Percentiles rank a stretch among this genome's conserved stretches.
Conservation (phyloP, 2,329 filamentous ascomycete species). For the Hypoxylon rubiginosum region DNA sequence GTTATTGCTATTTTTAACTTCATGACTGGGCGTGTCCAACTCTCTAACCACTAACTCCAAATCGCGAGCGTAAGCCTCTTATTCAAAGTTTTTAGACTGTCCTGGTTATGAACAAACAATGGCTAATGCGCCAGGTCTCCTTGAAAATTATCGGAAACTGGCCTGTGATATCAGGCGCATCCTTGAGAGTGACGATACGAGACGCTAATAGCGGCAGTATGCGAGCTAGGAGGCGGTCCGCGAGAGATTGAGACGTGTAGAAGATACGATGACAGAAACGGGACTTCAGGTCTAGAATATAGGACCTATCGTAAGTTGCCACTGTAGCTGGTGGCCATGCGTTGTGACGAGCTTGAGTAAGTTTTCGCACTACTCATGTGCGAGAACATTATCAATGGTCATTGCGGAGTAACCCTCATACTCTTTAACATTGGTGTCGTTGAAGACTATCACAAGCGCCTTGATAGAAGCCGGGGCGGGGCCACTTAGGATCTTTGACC, state of each 20-base stretch:
- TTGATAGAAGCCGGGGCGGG: slow-evolving; percentile 15
- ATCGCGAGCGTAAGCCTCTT: too few relatives aligned
- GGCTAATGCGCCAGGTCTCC: slow-evolving; percentile 34
- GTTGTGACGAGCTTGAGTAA: slow-evolving; percentile 25
- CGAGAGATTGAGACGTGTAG: slow-evolving; percentile 29
- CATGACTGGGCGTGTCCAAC: too few relatives aligned
- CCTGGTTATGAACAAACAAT: too few relatives aligned
- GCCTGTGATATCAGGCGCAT: slow-evolving; percentile 32
- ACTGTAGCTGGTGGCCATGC: slow-evolving; percentile 29
- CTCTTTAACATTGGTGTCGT: slow-evolving; percentile 21
- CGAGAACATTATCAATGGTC: slow-evolving; percentile 29
- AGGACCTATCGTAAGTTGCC: slow-evolving; percentile 24
- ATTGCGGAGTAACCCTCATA: slow-evolving; percentile 33
- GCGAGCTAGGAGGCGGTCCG: slow-evolving; percentile 29
- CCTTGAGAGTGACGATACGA: slow-evolving; percentile 27
- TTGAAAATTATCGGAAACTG: slow-evolving; percentile 30
- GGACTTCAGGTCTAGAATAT: slow-evolving; percentile 14
- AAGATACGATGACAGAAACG: slow-evolving; percentile 32
- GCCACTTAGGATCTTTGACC: slow-evolving; percentile 15
- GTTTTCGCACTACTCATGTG: slow-evolving; percentile 21
- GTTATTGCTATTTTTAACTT: too few relatives aligned
- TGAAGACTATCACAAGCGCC: slow-evolving; percentile 27
- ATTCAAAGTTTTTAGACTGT: too few relatives aligned
- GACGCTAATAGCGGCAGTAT: slow-evolving; percentile 33
- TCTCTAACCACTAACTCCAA: too few relatives aligned